Base-by-base conservation (phyloP, 1,139 yeast species). In the Suhomyces bribrorum region DNA sequence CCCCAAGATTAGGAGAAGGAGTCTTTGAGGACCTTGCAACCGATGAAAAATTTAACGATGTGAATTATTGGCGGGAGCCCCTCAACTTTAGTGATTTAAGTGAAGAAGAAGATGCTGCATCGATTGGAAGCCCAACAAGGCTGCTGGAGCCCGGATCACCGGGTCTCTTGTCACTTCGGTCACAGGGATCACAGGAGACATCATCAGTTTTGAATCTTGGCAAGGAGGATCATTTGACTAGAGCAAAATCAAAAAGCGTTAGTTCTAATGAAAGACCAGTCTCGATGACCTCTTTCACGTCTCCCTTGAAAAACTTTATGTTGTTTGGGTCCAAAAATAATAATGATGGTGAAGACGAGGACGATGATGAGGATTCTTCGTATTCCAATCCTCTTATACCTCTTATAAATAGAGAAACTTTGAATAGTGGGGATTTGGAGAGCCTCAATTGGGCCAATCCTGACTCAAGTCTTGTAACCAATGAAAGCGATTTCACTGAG, bases 61-160 rank as follows among this genome's bases (percentile, higher is more conserved):
- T 86, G 20, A 89, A 87, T 54, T 92, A 78, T 59, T 92, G 99
- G 99, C 69, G 95, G 46, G 92, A 83, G 37, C 61, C 90, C 25
- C 66, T 78, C 7, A 81, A 82, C 46, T 57, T 90, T 36, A 73
- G 78, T 39, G 85, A 81, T 39, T 64, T 81, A 40, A 68, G 74
- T 36, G 83, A 77, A 36, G 74, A 56, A 15, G 71, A 65, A 17
- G 73, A 64, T 26, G 64, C 16, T 14, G 36, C 31, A 22, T 12
- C 35, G 3, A 9, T 18, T 5, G 23, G 17, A 14, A 36, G 39
- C 24, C 35, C 39, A 7, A 14, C 18, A 6, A 12, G 13, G 6
- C 28, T 35, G 5, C 39, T 34, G 23, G 23, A 20, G 7, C 56
- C 53, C 12, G 35, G 39, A 14, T 49, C 51, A 5, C 51, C 50